Evolutionary conservation across 345 rosid species (phyloP), one percentile per base, ranked within the genome.

Genomic region (Angophora floribunda): DNA sequence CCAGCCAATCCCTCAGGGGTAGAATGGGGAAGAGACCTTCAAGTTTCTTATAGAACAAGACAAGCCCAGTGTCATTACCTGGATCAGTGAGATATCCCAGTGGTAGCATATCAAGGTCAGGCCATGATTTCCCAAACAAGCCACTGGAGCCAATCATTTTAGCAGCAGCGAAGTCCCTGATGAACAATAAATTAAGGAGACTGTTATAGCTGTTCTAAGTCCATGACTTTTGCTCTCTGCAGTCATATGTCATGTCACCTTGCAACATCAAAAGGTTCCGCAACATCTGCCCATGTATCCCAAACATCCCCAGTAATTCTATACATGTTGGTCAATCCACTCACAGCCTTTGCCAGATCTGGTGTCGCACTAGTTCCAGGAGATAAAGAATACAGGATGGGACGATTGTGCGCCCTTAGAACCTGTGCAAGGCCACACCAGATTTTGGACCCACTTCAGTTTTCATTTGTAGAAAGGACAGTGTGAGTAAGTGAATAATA

Each of bases 21-120:
- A 36, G 47, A 49, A 52, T 85, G 9, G n/a, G 70, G 86, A 36
- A 30, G 51, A 80, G 88, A 55, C 59, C 89, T 57, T 26, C 65
- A 45, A 79, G 67, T 52, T 86, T 75, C 75, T 78, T 51, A 52
- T 19, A 36, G 79, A 45, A 86, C 11, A 26, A 86, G 88, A 85
- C 85, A 59, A 44, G 32, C 75, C 51, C 55, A 52, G 24, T 84
- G 53, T 26, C 17, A 22, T 49, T 86, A 97, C 99, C 98, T 93
- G 88, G 97, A 93, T 96, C 96, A 50, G 98, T 95, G 88, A 97
- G 99, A 97, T 97, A 91, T 91, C 99, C 98, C 88, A 97, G 90
- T 26, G 99, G 99, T 51, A 96, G 94, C 99, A 97, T 96, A 88
- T 96, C 99, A 59, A 97, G 89, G 88, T 97, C 99, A 6, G 99